Evolutionary conservation across 2,329 filamentous ascomycete genomes (phyloP), one percentile per base, ranked within the genome.

Genomic region (Pseudogymnoascus sp.): DNA sequence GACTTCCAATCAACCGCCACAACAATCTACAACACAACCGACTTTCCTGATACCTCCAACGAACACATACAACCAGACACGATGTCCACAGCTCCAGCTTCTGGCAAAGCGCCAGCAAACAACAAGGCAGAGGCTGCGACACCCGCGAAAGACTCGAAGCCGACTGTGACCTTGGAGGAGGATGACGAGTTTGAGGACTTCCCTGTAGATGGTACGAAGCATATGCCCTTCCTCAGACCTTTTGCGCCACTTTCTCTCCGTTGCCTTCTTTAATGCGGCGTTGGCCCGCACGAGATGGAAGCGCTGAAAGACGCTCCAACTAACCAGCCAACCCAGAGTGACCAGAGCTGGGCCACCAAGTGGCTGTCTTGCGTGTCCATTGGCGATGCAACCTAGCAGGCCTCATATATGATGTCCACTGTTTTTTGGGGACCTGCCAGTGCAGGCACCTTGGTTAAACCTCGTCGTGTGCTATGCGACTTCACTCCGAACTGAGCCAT

Each of bases 141-240:
- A 68, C 70, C 72, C 64, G 67, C 69, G 71, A 73, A 78, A 67
- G 73, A 77, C 37, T 71, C 75, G 65, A 75, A 77, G 66, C 72
- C 73, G 76, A 74, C 80, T 78, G 72, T 80, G 77, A 84, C 89
- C 64, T 83, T 97, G 29, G 95, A 96, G 76, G 95, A 99, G 76
- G 95, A 99, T 74, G 95, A 99, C 76, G 95, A 99, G 80, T 99
- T 99, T 72, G 95, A 99, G 75, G 95, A 99, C 76, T 99, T 99
- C 73, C 95, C 95, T 26, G 90, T 96, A 63, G 93, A 99, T 79
- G 92, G 95, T 96, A 78, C 44, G 80, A 56, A 56, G 11, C 13
- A 56, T 33, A 33, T 21, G 7, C 33, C 4, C 19, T 44, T 38
- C 13, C 7, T 31, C 17, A 6, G 13, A 1, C 35, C 9, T 46